phyloP scores from a whole-genome alignment of 352 stramenopile genomes.

The Blastocystis sp. region DNA sequence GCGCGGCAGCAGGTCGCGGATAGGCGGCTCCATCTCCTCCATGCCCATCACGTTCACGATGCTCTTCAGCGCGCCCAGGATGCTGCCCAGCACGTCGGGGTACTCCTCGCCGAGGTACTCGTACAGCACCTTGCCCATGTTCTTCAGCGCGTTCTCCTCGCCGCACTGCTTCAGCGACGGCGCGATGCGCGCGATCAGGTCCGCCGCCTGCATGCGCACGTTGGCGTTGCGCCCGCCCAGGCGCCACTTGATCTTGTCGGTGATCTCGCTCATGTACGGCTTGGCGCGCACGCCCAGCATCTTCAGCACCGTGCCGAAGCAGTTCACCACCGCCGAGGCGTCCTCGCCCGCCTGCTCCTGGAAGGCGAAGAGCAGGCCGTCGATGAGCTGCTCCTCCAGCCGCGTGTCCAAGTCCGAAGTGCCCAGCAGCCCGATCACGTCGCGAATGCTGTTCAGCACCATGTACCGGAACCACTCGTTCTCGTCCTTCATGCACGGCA shows the following conservation, averaged over 20 bases:
- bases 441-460: constrained; percentile 97
- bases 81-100: constrained; percentile 94
- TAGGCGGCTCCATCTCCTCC: constrained; percentile 97
- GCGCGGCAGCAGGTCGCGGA: constrained; percentile 92
- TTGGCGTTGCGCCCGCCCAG: constrained; percentile 97
- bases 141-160: constrained; percentile 95
- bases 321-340: constrained; percentile 89
- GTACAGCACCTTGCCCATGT: constrained; percentile 97
- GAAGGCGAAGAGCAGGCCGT: constrained; percentile 98
- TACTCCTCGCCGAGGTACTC: constrained; percentile 99
- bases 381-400: constrained; percentile 97
- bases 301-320: constrained; percentile 96
- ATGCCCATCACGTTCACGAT: constrained; percentile 99
- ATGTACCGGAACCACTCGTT: constrained; percentile 96
- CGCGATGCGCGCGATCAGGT: constrained; percentile 73
- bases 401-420: constrained; percentile 90
- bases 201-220: constrained; percentile 96
- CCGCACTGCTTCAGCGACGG: constrained; percentile 96
- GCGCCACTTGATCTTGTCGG: constrained; percentile 96
- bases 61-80: constrained; percentile 92
- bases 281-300: constrained; percentile 92
- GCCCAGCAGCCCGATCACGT: constrained; percentile 94
- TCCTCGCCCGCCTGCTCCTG: constrained; percentile 86
- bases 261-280: constrained; percentile 97
- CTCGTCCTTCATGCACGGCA: constrained; percentile 98